Conservation (phyloP, 2,329 filamentous ascomycete genomes). For the Eutypa lata region DNA sequence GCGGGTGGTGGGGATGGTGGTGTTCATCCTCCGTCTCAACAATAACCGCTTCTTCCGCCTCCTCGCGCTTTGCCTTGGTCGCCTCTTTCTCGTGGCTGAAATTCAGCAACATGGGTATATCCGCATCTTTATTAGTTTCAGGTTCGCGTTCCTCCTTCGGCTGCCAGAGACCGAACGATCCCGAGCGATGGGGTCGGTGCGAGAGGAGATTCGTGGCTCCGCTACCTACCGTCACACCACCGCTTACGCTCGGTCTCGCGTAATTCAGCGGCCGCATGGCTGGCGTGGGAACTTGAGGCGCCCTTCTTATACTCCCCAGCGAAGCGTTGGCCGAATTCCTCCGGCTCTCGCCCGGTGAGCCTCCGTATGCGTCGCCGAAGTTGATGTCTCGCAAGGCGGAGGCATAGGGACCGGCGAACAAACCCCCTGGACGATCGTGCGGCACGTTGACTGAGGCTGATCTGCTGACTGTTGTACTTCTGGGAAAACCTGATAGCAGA, state of each 20-base stretch:
- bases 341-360: constrained; percentile 38
- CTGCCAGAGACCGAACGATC: constrained; percentile 48
- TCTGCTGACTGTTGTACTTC: constrained; percentile 29
- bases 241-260: constrained; percentile 22
- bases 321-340: constrained; percentile 44
- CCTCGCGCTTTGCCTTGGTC: constrained; percentile 5
- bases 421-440: constrained; percentile 32
- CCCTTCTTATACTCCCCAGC: constrained; percentile 32
- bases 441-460: constrained; percentile 30
- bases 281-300: constrained; percentile 17
- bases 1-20: not conserved
- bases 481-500: constrained; percentile 44
- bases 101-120: constrained; percentile 43
- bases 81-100: constrained; percentile 40
- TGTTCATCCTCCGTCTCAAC: constrained; percentile 2
- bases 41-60: constrained; percentile 8
- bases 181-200: constrained; percentile 31
- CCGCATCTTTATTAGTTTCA: constrained; percentile 21
- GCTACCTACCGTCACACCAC: constrained; percentile 38
- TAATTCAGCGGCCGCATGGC: constrained; percentile 19
- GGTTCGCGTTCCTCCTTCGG: constrained; percentile 31
- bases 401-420: constrained; percentile 35
- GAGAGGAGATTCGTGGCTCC: constrained; percentile 17
- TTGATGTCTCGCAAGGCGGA: constrained; percentile 27
- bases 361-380: constrained; percentile 33